Evolutionary conservation across 163 green algal species (phyloP).

Genomic region (Chloroidium sp.): DNA sequence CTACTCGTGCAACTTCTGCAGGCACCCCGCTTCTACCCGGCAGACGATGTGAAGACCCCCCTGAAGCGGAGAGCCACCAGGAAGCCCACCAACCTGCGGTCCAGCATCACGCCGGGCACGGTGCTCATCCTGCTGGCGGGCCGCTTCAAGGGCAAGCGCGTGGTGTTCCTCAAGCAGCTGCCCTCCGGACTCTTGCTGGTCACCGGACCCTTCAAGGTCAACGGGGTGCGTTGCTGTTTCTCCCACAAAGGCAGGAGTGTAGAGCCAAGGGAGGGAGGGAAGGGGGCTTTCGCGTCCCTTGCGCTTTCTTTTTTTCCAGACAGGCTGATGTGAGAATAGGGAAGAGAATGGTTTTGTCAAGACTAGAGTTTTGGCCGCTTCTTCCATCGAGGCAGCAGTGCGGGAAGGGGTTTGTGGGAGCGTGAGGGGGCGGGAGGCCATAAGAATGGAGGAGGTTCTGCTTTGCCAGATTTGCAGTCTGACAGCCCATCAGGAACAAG

Average conservation of each 20-base stretch:
- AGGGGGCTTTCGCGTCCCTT: no score
- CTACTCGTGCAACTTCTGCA: constrained; percentile 7
- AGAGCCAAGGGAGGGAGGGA: no score
- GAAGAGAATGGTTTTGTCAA: no score
- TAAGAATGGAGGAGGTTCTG: no score
- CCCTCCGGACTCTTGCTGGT: constrained; percentile 89
- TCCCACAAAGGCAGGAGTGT: neutral
- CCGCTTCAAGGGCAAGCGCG: constrained; percentile 97
- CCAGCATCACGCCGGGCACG: constrained; percentile 89
- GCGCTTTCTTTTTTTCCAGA: no score
- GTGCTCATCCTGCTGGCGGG: constrained; percentile 96
- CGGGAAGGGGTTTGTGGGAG: no score
- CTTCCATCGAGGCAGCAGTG: no score
- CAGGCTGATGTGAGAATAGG: no score
- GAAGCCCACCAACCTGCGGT: constrained; percentile 77
- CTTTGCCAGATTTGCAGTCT: no score
- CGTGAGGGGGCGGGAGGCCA: no score
- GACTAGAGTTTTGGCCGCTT: no score
- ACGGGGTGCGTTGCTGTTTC: constrained; percentile 63
- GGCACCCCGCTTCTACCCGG: constrained; percentile 73
- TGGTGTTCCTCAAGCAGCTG: constrained; percentile 95
- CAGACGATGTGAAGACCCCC: constrained; percentile 78
- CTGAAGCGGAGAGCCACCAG: constrained; percentile 38
- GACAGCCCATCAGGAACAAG: no score
- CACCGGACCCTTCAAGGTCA: constrained; percentile 89